These are phyloP conservation scores for Pisolithus thermaeus DNA, from an alignment of 1,284 basidiomycete species.

Conservation along the genomic window DNA sequence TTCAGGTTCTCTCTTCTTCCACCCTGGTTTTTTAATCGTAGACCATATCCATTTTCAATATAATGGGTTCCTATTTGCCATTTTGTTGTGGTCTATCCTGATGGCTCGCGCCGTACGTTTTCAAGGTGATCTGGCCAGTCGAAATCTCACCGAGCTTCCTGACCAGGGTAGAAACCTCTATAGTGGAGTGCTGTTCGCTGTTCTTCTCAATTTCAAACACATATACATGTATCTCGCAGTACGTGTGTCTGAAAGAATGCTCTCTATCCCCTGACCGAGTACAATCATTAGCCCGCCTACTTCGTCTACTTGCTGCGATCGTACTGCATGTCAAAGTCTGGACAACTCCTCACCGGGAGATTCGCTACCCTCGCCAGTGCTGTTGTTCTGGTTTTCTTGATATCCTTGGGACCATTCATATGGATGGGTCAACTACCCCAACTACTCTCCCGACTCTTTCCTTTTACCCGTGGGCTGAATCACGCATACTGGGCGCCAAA, in stretches of 20 bases:
- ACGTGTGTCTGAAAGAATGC: constrained; percentile 21
- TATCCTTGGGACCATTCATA: constrained; percentile 82
- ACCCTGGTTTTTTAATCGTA: constrained; percentile 90
- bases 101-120: constrained; percentile 75
- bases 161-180: constrained; percentile 71
- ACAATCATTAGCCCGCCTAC: constrained; percentile 68
- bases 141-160: constrained; percentile 6
- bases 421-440: constrained; percentile 80
- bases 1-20: constrained; percentile 80
- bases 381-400: constrained; percentile 73
- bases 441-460: constrained; percentile 81
- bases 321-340: constrained; percentile 75
- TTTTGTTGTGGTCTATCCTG: constrained; percentile 87
- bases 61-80: constrained; percentile 93
- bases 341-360: constrained; percentile 56
- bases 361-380: constrained; percentile 80
- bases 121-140: not conserved
- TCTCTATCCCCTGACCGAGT: constrained; percentile 1
- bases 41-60: constrained; percentile 98
- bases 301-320: constrained; percentile 85
- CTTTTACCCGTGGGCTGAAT: constrained; percentile 90
- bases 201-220: constrained; percentile 93
- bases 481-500: constrained; percentile 98
- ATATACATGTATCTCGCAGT: constrained; percentile 95
- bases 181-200: constrained; percentile 83